Percentiles rank a stretch among this genome's conserved stretches.
Evolutionary conservation across 2,329 filamentous ascomycete species (phyloP).

Genomic region (Penicillium capsulatum): DNA sequence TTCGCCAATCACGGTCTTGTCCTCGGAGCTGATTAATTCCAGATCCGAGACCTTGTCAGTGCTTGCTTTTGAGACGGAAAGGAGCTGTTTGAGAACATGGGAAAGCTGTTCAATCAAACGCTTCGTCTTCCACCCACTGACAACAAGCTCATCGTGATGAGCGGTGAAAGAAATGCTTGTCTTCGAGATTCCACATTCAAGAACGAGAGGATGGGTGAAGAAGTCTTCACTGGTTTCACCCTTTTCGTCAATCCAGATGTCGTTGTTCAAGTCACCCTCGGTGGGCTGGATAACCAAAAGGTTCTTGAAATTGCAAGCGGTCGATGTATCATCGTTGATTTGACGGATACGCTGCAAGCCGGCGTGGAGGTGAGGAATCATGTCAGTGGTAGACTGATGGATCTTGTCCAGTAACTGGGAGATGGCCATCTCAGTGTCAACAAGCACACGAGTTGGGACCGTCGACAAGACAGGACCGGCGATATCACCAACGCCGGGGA

Average conservation of each 20-base stretch:
- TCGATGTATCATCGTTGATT: slow-evolving; percentile 47
- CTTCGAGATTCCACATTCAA: slow-evolving; percentile 58
- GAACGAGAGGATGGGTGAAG: slow-evolving; percentile 59
- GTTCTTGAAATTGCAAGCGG: slow-evolving; percentile 48
- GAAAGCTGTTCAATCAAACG: slow-evolving; percentile 52
- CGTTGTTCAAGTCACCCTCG: slow-evolving; percentile 21
- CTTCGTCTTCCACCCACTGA: slow-evolving; percentile 51
- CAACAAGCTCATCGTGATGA: slow-evolving; percentile 61
- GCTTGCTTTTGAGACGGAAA: slow-evolving; percentile 22
- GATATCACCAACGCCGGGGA: slow-evolving; percentile 47
- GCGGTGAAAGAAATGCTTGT: slow-evolving; percentile 57
- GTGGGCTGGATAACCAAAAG: slow-evolving; percentile 43
- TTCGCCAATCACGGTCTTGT: slow-evolving; percentile 29
- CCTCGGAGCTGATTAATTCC: slow-evolving; percentile 32
- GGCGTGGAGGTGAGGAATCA: slow-evolving; percentile 64
- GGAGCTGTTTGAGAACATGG: slow-evolving; percentile 33
- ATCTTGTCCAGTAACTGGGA: slow-evolving; percentile 54
- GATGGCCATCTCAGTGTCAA: slow-evolving; percentile 36
- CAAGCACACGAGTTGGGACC: slow-evolving; percentile 37
- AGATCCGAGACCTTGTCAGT: slow-evolving; percentile 25
- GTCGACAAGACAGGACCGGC: slow-evolving; percentile 43
- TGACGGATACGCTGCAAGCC: slow-evolving; percentile 52
- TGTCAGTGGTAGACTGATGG: slow-evolving; percentile 53
- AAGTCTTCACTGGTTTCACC: slow-evolving; percentile 57
- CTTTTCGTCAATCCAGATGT: slow-evolving; percentile 30